A percentile compares a stretch with the other conserved stretches of the same genome.
Evolutionary conservation across 2,329 filamentous ascomycete species (phyloP).

Genomic region (Cryphonectria naterciae): DNA sequence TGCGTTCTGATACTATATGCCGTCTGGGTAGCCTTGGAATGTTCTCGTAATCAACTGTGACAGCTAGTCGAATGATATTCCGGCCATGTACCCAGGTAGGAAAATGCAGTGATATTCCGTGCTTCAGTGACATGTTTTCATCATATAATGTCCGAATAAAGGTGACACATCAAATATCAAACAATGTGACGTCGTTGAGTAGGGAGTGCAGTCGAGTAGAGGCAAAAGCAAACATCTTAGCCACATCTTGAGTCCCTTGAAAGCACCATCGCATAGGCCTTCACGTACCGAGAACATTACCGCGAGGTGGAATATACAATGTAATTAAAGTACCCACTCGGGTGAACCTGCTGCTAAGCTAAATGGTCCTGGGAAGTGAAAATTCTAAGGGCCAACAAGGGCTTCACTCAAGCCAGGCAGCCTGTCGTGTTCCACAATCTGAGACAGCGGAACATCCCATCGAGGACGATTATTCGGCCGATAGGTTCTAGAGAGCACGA

Average conservation of each 20-base stretch:
- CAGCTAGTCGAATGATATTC: neutral
- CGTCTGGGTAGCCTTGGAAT: neutral
- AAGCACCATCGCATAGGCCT: neutral
- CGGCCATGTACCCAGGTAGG: neutral
- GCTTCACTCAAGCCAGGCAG: neutral
- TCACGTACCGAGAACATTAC: neutral
- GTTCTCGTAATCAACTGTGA: neutral
- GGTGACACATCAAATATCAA: neutral
- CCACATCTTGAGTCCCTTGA: neutral
- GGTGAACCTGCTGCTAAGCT: neutral
- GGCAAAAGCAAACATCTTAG: neutral
- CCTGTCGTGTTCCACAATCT: conserved; percentile 4
- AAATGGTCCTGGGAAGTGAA: neutral
- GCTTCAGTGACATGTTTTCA: neutral
- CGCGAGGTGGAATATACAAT: neutral
- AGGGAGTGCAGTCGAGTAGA: neutral
- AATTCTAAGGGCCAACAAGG: neutral
- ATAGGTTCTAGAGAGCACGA: neutral
- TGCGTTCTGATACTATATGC: neutral
- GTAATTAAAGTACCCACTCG: neutral
- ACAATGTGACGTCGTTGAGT: neutral
- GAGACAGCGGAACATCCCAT: conserved; percentile 3
- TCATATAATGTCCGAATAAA: neutral
- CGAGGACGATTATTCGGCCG: neutral
- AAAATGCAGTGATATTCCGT: neutral